Evolutionary conservation across 2,329 filamentous ascomycete species (phyloP), one percentile per base, ranked within the genome.

Genomic region (Fusarium temperatum): DNA sequence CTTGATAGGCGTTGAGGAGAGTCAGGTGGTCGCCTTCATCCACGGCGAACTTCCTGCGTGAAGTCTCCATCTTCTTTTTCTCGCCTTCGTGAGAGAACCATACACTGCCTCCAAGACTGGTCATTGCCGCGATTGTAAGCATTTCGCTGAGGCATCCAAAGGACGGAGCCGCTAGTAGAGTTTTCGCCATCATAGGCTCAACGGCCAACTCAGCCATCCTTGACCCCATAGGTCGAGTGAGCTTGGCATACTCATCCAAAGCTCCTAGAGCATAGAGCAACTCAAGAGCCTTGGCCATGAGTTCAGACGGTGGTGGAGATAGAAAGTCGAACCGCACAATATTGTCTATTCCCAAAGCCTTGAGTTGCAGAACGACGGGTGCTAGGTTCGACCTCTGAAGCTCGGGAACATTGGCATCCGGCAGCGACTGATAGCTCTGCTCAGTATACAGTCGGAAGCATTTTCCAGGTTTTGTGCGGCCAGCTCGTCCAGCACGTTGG

Each of bases 11-110:
- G 78, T 99, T 98, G 45, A 98, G 88, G 17, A 98, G 88, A 2
- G 95, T 98, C 30, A 98, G 84, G 78, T 98, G 96, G 77, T 99
- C 96, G 2, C 96, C 96, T 84, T 98, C 95, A 70, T 97, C 94
- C 12, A 92, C 95, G 0, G 96, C 94, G 79, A 98, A 98, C 78
- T 93, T 94, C 54, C 94, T 89, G 53, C 93, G 88, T 35, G 91
- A 90, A 26, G 88, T 91, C 79, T 98, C 94, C 80, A 93, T 89
- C 57, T 87, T 86, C 78, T 93, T 95, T 78, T 92, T 93, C 74
- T 94, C 92, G 42, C 90, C 93, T 30, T 95, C 92, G 75, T 94
- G 91, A 38, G 92, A 89, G 70, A 98, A 90, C 92, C 94, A 98
- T 1, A 97, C 88, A 51, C 89, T 92, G 9, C 94, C 93, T 68